A percentile compares a stretch with the other conserved stretches of the same genome.
These are phyloP conservation scores for Escovopsis sp. DNA, from an alignment of 2,329 filamentous ascomycete genomes.

Conservation along the genomic window DNA sequence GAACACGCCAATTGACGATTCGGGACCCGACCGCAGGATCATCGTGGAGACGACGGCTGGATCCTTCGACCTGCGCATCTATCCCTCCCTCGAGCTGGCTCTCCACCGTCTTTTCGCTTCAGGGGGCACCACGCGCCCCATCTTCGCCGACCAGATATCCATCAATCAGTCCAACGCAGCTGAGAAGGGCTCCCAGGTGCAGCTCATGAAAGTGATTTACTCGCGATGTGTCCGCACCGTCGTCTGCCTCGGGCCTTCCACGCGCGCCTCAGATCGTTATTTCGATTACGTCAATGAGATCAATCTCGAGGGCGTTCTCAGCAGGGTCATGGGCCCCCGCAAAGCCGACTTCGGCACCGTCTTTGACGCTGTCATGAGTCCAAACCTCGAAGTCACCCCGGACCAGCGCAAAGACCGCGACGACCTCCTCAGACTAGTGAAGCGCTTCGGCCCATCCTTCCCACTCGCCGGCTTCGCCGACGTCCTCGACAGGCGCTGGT, in stretches of 20 bases:
- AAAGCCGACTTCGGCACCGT: slow-evolving; percentile 10
- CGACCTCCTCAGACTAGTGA: slow-evolving; percentile 12
- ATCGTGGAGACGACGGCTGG: slow-evolving; percentile 10
- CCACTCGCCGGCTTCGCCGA: slow-evolving; percentile 14
- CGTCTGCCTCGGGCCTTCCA: slow-evolving; percentile 14
- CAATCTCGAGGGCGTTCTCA: slow-evolving; percentile 9
- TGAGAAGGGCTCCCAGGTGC: slow-evolving; percentile 15
- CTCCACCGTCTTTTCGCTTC: slow-evolving; percentile 9
- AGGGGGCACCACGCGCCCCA: slow-evolving; percentile 3
- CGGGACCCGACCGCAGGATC: slow-evolving; percentile 10
- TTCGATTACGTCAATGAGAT: slow-evolving; percentile 9
- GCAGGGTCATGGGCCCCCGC: slow-evolving; percentile 12
- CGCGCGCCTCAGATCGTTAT: slow-evolving; percentile 9
- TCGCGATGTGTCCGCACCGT: slow-evolving; percentile 9
- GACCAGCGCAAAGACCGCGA: slow-evolving; percentile 12
- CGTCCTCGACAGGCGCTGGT: slow-evolving; percentile 15
- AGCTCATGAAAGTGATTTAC: slow-evolving; percentile 17
- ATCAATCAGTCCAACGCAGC: slow-evolving; percentile 13
- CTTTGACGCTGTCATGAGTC: slow-evolving; percentile 16
- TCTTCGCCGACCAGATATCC: slow-evolving; percentile 19
- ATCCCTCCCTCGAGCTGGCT: slow-evolving; percentile 15
- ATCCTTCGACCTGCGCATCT: slow-evolving; percentile 9
- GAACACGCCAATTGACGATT: slow-evolving; percentile 6
- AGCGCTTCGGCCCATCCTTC: slow-evolving; percentile 9
- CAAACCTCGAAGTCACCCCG: slow-evolving; percentile 7